Percentiles rank a stretch among this genome's conserved stretches.
Conservation (phyloP, 495 filamentous ascomycete species). For the Clavariopsis aquatica region DNA sequence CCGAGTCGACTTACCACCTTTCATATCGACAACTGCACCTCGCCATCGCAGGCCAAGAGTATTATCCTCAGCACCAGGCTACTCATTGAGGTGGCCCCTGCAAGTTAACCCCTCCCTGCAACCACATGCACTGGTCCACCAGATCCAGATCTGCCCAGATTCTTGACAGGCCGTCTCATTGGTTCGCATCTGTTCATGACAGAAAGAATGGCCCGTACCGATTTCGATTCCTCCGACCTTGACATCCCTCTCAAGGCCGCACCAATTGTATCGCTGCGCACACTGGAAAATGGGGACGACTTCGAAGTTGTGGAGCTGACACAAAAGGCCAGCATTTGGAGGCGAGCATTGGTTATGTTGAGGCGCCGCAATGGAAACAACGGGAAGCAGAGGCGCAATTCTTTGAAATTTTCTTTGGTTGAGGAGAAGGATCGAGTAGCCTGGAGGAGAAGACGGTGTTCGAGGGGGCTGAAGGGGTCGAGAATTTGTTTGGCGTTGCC, state of each 20-base stretch:
- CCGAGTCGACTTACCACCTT: background rate
- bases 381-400: conserved; percentile 8
- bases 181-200: conserved; percentile 12
- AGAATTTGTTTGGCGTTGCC: conserved; percentile 10
- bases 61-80: background rate
- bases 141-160: conserved; percentile 6
- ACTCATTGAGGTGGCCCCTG: background rate
- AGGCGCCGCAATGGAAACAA: conserved; percentile 22
- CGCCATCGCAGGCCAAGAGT: too few relatives aligned
- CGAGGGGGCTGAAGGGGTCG: conserved; percentile 21
- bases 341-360: conserved; percentile 12
- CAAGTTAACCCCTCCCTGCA: background rate
- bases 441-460: conserved; percentile 23
- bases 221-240: conserved; percentile 22
- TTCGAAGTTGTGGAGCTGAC: conserved; percentile 9
- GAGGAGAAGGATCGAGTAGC: background rate
- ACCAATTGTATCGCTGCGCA: conserved; percentile 24
- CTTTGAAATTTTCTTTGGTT: background rate
- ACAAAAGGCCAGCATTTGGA: conserved; percentile 9
- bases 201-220: conserved; percentile 14
- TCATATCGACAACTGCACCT: too few relatives aligned
- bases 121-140: too few relatives aligned
- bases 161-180: conserved; percentile 5
- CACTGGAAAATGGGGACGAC: conserved; percentile 31
- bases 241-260: conserved; percentile 25